Conservation (phyloP, 208 protist species). For the Wallacemonas rigidus region DNA sequence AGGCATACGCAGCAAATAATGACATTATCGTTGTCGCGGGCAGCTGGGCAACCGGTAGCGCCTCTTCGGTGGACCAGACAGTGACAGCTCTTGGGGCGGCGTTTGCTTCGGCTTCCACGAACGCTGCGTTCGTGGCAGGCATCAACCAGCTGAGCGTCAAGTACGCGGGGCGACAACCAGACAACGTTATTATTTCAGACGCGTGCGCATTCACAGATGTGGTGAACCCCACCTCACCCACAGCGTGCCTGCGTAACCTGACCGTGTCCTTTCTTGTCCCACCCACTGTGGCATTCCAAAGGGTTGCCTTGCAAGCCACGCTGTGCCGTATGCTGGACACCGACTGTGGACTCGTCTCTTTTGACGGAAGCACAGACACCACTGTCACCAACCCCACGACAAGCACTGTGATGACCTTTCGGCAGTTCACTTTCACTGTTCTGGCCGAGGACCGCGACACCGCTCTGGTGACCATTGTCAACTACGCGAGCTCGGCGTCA, state of each 20-base stretch:
- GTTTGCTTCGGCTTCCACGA: conserved; percentile 29
- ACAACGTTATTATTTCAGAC: conserved; percentile 33
- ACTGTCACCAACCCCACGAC: conserved; percentile 9
- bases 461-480: conserved; percentile 46
- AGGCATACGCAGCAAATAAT: conserved; percentile 22
- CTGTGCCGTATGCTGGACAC: conserved; percentile 42
- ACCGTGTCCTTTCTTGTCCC: conserved; percentile 21
- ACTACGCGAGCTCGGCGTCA: conserved; percentile 46
- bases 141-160: conserved; percentile 44
- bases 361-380: conserved; percentile 5
- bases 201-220: conserved; percentile 35
- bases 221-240: conserved; percentile 7
- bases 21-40: conserved; percentile 42
- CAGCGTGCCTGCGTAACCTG: conserved; percentile 22
- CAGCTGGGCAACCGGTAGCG: conserved; percentile 38
- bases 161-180: conserved; percentile 46
- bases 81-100: conserved; percentile 27
- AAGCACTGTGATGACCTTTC: conserved; percentile 3
- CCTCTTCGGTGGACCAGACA: conserved; percentile 10
- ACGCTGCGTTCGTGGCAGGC: conserved; percentile 11
- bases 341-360: conserved; percentile 36
- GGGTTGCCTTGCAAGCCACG: conserved; percentile 16
- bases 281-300: not conserved
- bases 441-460: conserved; percentile 29
- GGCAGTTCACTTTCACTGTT: conserved; percentile 27